Conservation (phyloP, 192 early-diverging fungal genomes). For the Umbelopsis vinacea region DNA sequence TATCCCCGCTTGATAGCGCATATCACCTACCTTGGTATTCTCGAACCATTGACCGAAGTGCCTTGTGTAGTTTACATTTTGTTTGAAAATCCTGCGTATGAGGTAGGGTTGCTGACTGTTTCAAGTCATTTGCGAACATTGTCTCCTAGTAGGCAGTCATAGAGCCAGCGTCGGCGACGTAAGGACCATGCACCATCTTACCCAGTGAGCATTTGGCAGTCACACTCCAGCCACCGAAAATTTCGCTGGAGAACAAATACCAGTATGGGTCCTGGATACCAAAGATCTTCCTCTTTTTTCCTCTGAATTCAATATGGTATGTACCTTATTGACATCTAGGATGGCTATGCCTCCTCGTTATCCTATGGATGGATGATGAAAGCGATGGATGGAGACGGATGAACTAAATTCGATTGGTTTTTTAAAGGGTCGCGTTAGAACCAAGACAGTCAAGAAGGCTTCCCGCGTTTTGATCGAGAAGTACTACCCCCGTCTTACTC, state of each 20-base stretch:
- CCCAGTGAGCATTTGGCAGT: neutral
- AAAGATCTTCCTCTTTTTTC: conserved; percentile 21
- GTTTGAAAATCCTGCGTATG: neutral
- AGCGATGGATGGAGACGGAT: conserved; percentile 29
- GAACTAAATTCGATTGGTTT: neutral
- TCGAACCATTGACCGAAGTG: conserved; percentile 12
- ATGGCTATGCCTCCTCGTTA: no score
- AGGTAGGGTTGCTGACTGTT: neutral
- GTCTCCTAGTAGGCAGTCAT: neutral
- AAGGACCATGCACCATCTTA: neutral
- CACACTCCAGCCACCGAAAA: neutral
- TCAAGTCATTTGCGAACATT: conserved; percentile 1
- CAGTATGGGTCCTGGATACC: neutral
- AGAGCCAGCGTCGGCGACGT: no score
- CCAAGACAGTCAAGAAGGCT: conserved; percentile 99
- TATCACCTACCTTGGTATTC: conserved; percentile 32
- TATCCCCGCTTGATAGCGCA: no score
- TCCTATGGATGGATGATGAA: conserved; percentile 36
- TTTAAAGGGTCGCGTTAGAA: conserved; percentile 91
- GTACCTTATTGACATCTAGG: neutral
- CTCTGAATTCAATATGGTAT: conserved; percentile 24
- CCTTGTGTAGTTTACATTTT: neutral
- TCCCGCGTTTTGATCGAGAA: conserved; percentile 99
- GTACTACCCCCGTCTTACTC: conserved; percentile 99
- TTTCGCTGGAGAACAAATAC: neutral